A percentile compares a stretch with the other conserved stretches of the same genome.
Conservation (phyloP, 805 yeast species). For the Yarrowia divulgata region DNA sequence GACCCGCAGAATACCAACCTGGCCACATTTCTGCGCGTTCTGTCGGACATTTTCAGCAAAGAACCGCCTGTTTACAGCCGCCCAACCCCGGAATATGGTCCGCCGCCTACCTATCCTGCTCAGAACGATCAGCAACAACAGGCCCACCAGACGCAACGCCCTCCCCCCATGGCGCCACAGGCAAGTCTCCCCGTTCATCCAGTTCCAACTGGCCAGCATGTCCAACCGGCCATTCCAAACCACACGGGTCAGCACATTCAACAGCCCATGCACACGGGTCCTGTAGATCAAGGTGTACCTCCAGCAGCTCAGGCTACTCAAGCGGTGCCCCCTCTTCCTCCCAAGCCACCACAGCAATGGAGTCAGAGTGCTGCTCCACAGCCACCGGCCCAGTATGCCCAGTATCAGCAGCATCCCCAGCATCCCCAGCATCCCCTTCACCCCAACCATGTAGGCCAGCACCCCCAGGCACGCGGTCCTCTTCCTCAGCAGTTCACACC, state of each 20-base stretch:
- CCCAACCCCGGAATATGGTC: constrained; percentile 35
- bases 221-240: not conserved
- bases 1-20: constrained; percentile 48
- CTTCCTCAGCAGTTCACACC: constrained; percentile 19
- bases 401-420: constrained; percentile 2
- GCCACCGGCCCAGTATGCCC: not conserved
- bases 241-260: constrained; percentile 1
- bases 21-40: constrained; percentile 49
- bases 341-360: constrained; percentile 24
- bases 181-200: constrained; percentile 7
- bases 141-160: not conserved
- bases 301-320: not conserved
- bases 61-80: constrained; percentile 57
- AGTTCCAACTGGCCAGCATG: not conserved
- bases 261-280: not conserved
- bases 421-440: constrained; percentile 8
- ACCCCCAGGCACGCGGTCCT: constrained; percentile 2
- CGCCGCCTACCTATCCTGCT: constrained; percentile 38
- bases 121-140: constrained; percentile 16
- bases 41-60: constrained; percentile 52
- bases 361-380: constrained; percentile 1
- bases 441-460: not conserved
- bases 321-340: constrained; percentile 27
- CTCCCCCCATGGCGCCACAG: constrained; percentile 21
- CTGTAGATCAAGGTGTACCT: not conserved